phyloP scores from a whole-genome alignment of 352 stramenopile genomes.

The Pythium rishiriense region DNA sequence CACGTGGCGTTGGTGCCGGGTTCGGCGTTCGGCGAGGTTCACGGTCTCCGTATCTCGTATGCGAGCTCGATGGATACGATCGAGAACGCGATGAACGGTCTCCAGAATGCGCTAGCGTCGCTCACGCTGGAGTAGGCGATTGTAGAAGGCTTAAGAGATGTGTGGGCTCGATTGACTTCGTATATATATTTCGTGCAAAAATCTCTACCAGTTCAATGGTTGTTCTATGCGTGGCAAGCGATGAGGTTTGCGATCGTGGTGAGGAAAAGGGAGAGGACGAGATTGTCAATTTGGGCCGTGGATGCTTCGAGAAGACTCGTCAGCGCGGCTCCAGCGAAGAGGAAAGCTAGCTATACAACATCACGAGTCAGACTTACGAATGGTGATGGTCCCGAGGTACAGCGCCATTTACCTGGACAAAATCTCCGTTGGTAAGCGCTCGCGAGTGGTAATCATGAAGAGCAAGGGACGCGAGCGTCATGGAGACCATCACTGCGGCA shows the following conservation, averaged over 20 bases:
- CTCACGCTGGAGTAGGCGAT: conserved; percentile 39
- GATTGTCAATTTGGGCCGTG: conserved; percentile 83
- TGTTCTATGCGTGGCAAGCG: conserved; percentile 34
- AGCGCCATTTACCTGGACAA: conserved; percentile 46
- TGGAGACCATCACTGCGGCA: conserved; percentile 59
- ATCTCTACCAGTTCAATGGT: no score
- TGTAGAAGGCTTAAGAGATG: no score
- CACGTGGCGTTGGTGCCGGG: conserved; percentile 93
- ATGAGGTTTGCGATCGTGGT: conserved; percentile 58
- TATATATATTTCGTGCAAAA: no score
- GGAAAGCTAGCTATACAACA: conserved; percentile 27
- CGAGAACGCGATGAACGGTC: conserved; percentile 57
- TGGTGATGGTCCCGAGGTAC: neutral
- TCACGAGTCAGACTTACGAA: neutral
- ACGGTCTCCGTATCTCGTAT: conserved; percentile 94
- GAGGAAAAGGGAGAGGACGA: conserved; percentile 76
- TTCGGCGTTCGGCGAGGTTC: conserved; percentile 94
- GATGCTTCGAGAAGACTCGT: conserved; percentile 68
- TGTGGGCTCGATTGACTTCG: no score
- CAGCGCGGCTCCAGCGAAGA: conserved; percentile 38
- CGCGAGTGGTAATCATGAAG: conserved; percentile 46
- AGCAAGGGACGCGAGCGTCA: conserved; percentile 44
- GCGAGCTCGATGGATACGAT: conserved; percentile 90
- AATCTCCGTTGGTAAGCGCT: conserved; percentile 23
- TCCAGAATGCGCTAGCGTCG: conserved; percentile 56